Evolutionary conservation across 2,329 filamentous ascomycete genomes (phyloP), one percentile per base, ranked within the genome.

Genomic region (Penicillium occitanis): DNA sequence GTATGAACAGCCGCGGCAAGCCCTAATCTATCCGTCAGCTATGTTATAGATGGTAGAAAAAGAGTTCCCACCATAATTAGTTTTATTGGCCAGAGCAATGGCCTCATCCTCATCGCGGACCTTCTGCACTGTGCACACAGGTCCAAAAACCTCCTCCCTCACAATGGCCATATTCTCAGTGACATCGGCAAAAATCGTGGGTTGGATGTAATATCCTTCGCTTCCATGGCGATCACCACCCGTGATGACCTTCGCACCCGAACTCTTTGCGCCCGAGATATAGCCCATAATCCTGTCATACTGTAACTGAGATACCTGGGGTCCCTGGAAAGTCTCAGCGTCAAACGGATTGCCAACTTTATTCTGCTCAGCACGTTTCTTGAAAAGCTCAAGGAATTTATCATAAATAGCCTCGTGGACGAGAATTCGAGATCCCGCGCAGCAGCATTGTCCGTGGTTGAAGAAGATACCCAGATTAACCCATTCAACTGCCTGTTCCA

Each of bases 171-270:
- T 90, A 73, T 87, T 79, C 42, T 88, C 83, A 59, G 83, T 87
- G 71, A 95, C 92, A 75, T 92, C 88, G 79, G 87, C 88, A 85
- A 86, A 93, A 83, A 96, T 92, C 74, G 92, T 96, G 46, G 92
- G 92, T 84, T 94, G 83, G 80, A 96, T 94, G 84, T 94, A 96
- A 86, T 91, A 96, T 69, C 91, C 91, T 85, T 92, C 89, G 72
- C 85, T 81, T 68, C 91, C 91, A 79, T 89, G 89, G 71, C 88
- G 89, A 76, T 89, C 88, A 74, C 89, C 89, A 71, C 89, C 88
- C 46, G 83, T 85, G 73, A 88, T 86, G 69, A 95, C 76, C 61
- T 80, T 89, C 66, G 88, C 88, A 74, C 88, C 88, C 48, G 83
- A 83, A 69, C 86, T 82, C 81, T 90, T 90, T 68, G 88, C 88